These are phyloP conservation scores for Nicotiana attenuata DNA, from an alignment of 257 asterid genomes.

Conservation along the genomic window DNA sequence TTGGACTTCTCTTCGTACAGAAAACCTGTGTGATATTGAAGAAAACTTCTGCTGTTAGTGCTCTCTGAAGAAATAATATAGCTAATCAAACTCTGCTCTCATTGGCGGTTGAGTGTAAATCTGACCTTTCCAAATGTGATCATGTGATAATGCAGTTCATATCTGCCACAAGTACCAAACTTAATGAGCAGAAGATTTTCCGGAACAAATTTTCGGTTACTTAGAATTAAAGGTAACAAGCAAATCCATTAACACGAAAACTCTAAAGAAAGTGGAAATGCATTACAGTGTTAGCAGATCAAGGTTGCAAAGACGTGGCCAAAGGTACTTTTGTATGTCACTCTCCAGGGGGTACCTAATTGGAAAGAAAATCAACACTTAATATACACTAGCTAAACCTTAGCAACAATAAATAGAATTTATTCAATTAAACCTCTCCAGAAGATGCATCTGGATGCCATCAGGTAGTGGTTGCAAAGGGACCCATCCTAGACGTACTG, in stretches of 20 bases:
- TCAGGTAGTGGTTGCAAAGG: conserved; percentile 53
- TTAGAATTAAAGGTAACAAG: not conserved
- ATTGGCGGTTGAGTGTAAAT: not conserved
- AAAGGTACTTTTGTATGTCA: conserved; percentile 44
- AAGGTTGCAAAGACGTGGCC: conserved; percentile 42
- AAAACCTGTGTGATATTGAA: conserved; percentile 29
- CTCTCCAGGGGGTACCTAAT: conserved; percentile 48
- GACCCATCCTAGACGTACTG: conserved; percentile 68
- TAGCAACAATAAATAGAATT: not conserved
- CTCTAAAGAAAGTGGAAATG: not conserved
- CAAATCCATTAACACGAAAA: not conserved
- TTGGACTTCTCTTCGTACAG: conserved; percentile 49
- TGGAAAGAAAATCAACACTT: not conserved
- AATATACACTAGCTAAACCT: not conserved
- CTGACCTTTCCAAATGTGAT: conserved; percentile 56
- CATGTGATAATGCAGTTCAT: conserved; percentile 46
- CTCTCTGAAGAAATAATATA: not conserved
- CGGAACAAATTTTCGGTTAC: not conserved
- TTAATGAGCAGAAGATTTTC: conserved; percentile 3
- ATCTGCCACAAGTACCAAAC: conserved; percentile 29
- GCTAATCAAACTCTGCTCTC: not conserved
- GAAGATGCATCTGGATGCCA: conserved; percentile 39
- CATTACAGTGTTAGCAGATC: conserved; percentile 24
- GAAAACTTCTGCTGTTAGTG: not conserved
- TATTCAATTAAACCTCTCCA: conserved; percentile 33